Evolutionary conservation across 106 monocot species (phyloP).

Genomic region (Dendrobium nobile): DNA sequence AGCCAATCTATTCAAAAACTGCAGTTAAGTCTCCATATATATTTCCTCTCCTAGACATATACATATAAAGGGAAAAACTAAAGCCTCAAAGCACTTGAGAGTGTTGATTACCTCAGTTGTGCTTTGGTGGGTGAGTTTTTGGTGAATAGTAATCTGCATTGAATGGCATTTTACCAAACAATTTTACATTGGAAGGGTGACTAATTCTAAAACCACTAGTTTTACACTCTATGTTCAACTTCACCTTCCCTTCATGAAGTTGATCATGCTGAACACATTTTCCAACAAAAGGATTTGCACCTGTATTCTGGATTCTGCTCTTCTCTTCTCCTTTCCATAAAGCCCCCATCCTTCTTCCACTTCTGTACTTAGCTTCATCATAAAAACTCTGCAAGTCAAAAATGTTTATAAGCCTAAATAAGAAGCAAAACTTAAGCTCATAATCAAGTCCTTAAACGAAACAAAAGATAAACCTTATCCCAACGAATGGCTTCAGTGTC

Average conservation of each 20-base stretch:
- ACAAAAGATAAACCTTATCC: background rate
- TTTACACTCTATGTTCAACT: conserved; percentile 18
- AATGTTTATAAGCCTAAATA: background rate
- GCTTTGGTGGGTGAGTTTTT: conserved; percentile 33
- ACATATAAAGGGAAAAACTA: too few relatives aligned
- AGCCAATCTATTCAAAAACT: too few relatives aligned
- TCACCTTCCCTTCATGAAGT: conserved; percentile 4
- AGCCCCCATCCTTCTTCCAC: background rate
- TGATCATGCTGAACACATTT: conserved; percentile 11
- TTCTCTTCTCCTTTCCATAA: background rate
- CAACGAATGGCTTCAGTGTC: background rate
- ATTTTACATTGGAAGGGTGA: conserved; percentile 8
- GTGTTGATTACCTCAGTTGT: conserved; percentile 18
- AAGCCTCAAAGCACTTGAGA: background rate
- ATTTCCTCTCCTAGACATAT: too few relatives aligned
- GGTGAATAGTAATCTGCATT: conserved; percentile 31
- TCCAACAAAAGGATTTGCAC: conserved; percentile 17
- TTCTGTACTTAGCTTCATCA: background rate
- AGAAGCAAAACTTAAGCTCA: background rate
- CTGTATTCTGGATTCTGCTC: conserved; percentile 6
- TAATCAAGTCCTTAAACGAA: background rate
- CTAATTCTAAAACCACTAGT: conserved; percentile 1
- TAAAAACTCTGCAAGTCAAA: background rate
- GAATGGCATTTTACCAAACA: conserved; percentile 24
- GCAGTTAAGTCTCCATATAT: too few relatives aligned